phyloP scores from a whole-genome alignment of 2,329 filamentous ascomycete genomes.

The Uncinocarpus reesii region DNA sequence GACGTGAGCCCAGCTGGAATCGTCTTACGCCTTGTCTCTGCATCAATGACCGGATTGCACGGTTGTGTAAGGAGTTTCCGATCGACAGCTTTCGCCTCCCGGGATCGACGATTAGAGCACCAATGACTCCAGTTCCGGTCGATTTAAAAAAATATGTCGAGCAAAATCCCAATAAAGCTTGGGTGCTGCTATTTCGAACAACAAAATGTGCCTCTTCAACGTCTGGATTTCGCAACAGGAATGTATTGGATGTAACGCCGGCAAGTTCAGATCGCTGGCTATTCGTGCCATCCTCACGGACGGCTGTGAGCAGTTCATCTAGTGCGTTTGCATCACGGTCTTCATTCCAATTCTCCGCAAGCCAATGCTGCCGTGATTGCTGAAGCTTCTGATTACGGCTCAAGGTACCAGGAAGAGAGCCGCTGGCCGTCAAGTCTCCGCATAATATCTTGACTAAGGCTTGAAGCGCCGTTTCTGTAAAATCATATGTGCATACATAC shows the following conservation, averaged over 20 bases:
- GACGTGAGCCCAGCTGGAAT: conserved; percentile 68
- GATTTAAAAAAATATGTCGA: conserved; percentile 70
- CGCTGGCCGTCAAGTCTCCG: conserved; percentile 55
- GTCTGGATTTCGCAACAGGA: conserved; percentile 59
- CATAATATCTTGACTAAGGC: conserved; percentile 75
- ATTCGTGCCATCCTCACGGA: conserved; percentile 52
- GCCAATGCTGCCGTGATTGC: conserved; percentile 88
- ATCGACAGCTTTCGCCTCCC: conserved; percentile 78
- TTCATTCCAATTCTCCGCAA: conserved; percentile 79
- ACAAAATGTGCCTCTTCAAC: conserved; percentile 81
- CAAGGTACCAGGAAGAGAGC: conserved; percentile 57
- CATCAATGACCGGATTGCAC: conserved; percentile 65
- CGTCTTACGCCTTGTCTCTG: conserved; percentile 64
- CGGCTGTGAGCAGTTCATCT: conserved; percentile 60
- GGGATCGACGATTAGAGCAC: conserved; percentile 82
- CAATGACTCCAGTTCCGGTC: conserved; percentile 65
- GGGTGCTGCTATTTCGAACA: conserved; percentile 85
- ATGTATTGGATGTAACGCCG: conserved; percentile 60
- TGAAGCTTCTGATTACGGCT: conserved; percentile 77
- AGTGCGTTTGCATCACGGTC: conserved; percentile 64
- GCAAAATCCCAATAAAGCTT: conserved; percentile 83
- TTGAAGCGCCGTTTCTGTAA: conserved; percentile 82
- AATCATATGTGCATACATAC: conserved; percentile 92
- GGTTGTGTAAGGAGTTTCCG: conserved; percentile 76
- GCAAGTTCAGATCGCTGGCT: conserved; percentile 59